A percentile compares a stretch with the other conserved stretches of the same genome.
Evolutionary conservation across 306 rosid genomes (phyloP).

Genomic region (Medicago ruthenica): DNA sequence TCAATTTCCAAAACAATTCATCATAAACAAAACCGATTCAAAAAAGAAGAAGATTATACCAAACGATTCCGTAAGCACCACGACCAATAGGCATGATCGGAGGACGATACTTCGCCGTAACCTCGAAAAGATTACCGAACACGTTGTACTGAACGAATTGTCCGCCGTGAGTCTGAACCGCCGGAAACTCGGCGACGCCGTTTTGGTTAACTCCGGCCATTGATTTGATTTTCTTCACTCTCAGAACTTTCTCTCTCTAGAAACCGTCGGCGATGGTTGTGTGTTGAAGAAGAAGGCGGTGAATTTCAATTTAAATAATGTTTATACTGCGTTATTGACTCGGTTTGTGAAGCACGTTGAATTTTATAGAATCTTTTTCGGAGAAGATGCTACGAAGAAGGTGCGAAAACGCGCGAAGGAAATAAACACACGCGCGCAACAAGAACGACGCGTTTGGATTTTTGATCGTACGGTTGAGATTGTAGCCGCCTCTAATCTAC

Average conservation of each 20-base stretch:
- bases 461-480: slow-evolving; percentile 49
- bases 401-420: slow-evolving; percentile 66
- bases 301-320: slow-evolving; percentile 35
- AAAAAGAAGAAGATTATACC: slow-evolving; percentile 47
- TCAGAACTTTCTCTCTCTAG: slow-evolving; percentile 37
- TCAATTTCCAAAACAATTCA: slow-evolving; percentile 18
- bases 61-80: slow-evolving; percentile 95
- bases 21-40: slow-evolving; percentile 9
- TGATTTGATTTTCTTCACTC: neutral
- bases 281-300: slow-evolving; percentile 28
- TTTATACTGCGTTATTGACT: slow-evolving; percentile 33
- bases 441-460: slow-evolving; percentile 44
- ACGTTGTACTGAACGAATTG: slow-evolving; percentile 82
- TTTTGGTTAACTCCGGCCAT: slow-evolving; percentile 69
- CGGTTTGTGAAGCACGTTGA: slow-evolving; percentile 30
- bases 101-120: slow-evolving; percentile 83
- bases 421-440: slow-evolving; percentile 4
- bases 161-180: slow-evolving; percentile 76
- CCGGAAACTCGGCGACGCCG: slow-evolving; percentile 68
- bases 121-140: slow-evolving; percentile 88
- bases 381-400: slow-evolving; percentile 61
- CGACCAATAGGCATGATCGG: slow-evolving; percentile 98
- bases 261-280: slow-evolving; percentile 8
- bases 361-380: slow-evolving; percentile 37
- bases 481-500: slow-evolving; percentile 78